Evolutionary conservation across 164 flowering plant species (phyloP), one percentile per base, ranked within the genome.

Genomic region (Umbellularia californica): DNA sequence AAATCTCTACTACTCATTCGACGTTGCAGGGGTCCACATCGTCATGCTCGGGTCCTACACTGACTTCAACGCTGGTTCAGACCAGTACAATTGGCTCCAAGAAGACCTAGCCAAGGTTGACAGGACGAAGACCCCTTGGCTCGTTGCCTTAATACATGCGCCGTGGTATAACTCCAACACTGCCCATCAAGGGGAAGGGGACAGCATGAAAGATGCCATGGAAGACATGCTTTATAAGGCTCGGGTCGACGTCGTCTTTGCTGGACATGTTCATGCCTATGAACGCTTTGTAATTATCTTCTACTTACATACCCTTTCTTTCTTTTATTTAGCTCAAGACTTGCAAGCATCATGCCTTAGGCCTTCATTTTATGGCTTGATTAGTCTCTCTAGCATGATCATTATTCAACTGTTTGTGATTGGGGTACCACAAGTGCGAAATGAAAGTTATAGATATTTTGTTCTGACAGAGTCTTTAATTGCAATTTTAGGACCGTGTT

Each of bases 241-340:
- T 77, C 83, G 89, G 0, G 94, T 90, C 4, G 97, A 92, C 68
- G 72, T 85, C 24, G 88, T 93, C 51, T 90, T 90, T 58, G 89
- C 95, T 3, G 95, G 97, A 1, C 97, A 94, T 79, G 93, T 92
- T 1, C 98, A 92, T 88, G 97, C 98, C 33, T 94, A 94, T 28
- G 98, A 94, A 70, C 92, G 97, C 70, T 90, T 90, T 65, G 98
- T 94, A 87, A 88, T 97, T 50, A 41, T 41, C 47, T 65, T 25
- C 50, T 35, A 15, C 19, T 69, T n/a, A 0, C 22, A 17, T 33
- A 7, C 55, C 33, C 13, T 27, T 72, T 50, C 20, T 22, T 68
- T 20, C 27, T 52, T 55, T 22, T 52, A 50, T 15, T 50, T 47
- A 41, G 47, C 1, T 41, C 9, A 5, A 41, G 3, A 30, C 11